phyloP scores from a whole-genome alignment of 2,329 filamentous ascomycete genomes.

The Clonostachys chloroleuca region DNA sequence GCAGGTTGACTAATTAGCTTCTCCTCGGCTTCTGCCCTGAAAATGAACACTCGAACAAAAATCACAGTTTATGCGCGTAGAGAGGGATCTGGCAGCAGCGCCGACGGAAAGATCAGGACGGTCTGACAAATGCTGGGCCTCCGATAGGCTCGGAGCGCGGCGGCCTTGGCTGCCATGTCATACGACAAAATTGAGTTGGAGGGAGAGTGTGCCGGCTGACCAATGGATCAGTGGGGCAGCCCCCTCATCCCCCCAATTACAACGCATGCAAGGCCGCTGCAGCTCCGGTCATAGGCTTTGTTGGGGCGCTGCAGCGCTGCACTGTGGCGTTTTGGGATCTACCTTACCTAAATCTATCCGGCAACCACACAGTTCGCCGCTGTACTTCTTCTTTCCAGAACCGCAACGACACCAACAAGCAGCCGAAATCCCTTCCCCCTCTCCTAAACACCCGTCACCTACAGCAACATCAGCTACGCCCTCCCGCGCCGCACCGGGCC shows the following conservation, averaged over 20 bases:
- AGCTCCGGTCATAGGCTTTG: background rate
- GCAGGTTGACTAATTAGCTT: too few species aligned
- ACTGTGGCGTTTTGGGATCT: background rate
- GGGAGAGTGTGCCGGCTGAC: background rate
- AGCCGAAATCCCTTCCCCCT: too few species aligned
- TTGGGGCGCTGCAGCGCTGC: background rate
- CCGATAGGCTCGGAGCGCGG: conserved; percentile 21
- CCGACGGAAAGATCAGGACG: background rate
- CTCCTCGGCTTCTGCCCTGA: too few species aligned
- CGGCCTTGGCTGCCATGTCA: conserved; percentile 8
- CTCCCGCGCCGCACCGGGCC: too few species aligned
- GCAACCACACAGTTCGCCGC: background rate
- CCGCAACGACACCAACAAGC: too few species aligned
- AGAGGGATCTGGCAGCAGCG: too few species aligned
- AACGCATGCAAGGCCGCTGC: background rate
- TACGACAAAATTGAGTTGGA: background rate
- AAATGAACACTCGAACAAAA: too few species aligned
- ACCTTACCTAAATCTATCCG: background rate
- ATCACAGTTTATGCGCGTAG: too few species aligned
- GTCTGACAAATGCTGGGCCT: conserved; percentile 20
- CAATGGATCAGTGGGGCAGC: background rate
- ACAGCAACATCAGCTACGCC: too few species aligned
- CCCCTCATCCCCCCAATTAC: background rate
- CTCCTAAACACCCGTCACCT: too few species aligned
- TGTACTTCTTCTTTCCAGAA: background rate